Evolutionary conservation across 2,329 filamentous ascomycete genomes (phyloP), one percentile per base, ranked within the genome.

Genomic region (Epicoccum nigrum): DNA sequence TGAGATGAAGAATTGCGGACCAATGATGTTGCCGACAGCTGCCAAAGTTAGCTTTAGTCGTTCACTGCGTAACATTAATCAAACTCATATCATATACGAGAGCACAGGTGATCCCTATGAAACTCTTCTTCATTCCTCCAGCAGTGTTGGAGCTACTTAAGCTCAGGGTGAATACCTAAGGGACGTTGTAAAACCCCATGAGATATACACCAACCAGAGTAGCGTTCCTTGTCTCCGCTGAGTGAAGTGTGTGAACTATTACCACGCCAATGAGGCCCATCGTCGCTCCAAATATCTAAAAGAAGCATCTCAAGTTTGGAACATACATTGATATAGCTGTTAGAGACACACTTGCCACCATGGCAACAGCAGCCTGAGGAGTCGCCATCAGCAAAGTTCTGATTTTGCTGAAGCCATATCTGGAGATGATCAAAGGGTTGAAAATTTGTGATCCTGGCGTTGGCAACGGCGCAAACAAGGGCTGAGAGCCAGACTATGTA

Each of bases 401-500:
- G 2, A 20, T 35, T 13, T 41, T 48, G 28, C 30, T 12, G 21
- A 40, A 34, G 3, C 35, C 44, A 23, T 33, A 47, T 15, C 35
- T 28, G 13, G 44, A 40, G 15, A 47, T 39, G 15, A 34, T 47
- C 13, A 47, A 9, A 11, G 35, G 35, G n/a, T 34, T 47, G 28
- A 47, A 47, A 47, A 3, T 46, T 46, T 2, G 44, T 47, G 30
- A 47, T 40, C 8, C 44, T 17, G n/a, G 35, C 44, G 20, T 46
- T 46, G 11, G 44, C 21, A 9, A 46, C 15, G 7, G 35, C 27
- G 12, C 27, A 41, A 21, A 25, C 34, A 5, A 46, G 19, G 2
- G 34, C 44, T 16, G 30, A 34, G 13, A 40, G 20, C 20, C 21
- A 35, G 27, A 45, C 27, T 28, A 47, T 47, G 20, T 34, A 40